Conservation (phyloP, 768 basidiomycete genomes). For the Mycena alexandri region DNA sequence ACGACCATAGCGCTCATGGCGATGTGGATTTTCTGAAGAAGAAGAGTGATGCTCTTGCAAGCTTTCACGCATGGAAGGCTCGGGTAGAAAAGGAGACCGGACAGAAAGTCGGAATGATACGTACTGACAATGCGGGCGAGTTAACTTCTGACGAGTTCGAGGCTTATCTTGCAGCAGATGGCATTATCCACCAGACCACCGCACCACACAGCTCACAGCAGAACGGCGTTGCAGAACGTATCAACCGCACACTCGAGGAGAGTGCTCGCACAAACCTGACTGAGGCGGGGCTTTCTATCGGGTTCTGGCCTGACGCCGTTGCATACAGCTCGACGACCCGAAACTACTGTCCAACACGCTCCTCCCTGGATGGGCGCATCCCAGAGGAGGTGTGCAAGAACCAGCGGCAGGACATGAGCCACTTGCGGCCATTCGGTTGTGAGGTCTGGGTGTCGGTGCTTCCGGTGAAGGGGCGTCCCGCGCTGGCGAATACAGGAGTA, state of each 20-base stretch:
- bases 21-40: constrained; percentile 18
- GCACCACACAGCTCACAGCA: constrained; percentile 46
- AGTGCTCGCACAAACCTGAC: background rate
- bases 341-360: constrained; percentile 6
- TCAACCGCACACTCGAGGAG: constrained; percentile 42
- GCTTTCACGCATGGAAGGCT: constrained; percentile 27
- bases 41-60: constrained; percentile 27
- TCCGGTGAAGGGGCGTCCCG: background rate
- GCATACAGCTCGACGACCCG: background rate
- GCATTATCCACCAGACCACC: constrained; percentile 45
- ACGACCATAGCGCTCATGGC: background rate
- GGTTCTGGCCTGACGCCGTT: constrained; percentile 8
- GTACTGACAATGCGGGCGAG: constrained; percentile 44
- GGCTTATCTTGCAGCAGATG: constrained; percentile 33
- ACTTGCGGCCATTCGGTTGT: constrained; percentile 10
- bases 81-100: constrained; percentile 38
- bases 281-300: background rate
- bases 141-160: constrained; percentile 37
- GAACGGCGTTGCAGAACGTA: constrained; percentile 49
- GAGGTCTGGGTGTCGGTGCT: background rate
- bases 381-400: constrained; percentile 8
- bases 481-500: background rate
- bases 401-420: constrained; percentile 1
- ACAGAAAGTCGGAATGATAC: constrained; percentile 23
- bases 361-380: constrained; percentile 10